Evolutionary conservation across 257 asterid genomes (phyloP).

Genomic region (Primulina tabacum): DNA sequence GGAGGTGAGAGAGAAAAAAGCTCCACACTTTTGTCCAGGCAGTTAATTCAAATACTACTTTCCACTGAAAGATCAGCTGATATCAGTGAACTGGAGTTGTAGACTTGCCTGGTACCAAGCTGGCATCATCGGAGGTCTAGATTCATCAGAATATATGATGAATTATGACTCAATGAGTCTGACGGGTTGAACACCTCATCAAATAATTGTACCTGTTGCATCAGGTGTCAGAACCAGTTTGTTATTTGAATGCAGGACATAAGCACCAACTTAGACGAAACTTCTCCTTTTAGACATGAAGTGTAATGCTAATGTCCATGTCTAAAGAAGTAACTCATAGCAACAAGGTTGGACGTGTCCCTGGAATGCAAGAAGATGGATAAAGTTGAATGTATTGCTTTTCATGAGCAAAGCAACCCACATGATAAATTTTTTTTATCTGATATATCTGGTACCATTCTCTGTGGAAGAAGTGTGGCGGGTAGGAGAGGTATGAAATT

Average conservation of each 20-base stretch:
- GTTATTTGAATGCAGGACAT: slow-evolving; percentile 1
- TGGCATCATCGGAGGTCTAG: background rate
- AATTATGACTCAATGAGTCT: slow-evolving; percentile 9
- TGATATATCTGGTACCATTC: background rate
- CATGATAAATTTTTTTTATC: background rate
- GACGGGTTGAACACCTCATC: background rate
- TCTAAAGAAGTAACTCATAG: background rate
- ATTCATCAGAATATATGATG: background rate
- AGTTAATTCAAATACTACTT: background rate
- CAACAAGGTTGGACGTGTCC: background rate
- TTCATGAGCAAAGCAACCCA: background rate
- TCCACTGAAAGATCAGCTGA: slow-evolving; percentile 3
- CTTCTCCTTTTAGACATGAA: background rate
- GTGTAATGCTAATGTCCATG: background rate
- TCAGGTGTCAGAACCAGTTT: background rate
- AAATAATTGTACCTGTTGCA: slow-evolving; percentile 2
- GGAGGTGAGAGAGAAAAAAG: slow-evolving; percentile 5
- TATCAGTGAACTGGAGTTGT: slow-evolving; percentile 3
- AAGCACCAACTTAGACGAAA: background rate
- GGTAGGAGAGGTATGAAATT: slow-evolving; percentile 8
- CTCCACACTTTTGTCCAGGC: background rate
- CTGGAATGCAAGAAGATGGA: slow-evolving; percentile 2
- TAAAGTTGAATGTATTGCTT: slow-evolving; percentile 1
- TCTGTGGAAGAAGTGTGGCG: no score
- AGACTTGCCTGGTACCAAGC: background rate